Base-by-base conservation (phyloP, 2,329 filamentous ascomycete genomes). In the Beauveria sp. region DNA sequence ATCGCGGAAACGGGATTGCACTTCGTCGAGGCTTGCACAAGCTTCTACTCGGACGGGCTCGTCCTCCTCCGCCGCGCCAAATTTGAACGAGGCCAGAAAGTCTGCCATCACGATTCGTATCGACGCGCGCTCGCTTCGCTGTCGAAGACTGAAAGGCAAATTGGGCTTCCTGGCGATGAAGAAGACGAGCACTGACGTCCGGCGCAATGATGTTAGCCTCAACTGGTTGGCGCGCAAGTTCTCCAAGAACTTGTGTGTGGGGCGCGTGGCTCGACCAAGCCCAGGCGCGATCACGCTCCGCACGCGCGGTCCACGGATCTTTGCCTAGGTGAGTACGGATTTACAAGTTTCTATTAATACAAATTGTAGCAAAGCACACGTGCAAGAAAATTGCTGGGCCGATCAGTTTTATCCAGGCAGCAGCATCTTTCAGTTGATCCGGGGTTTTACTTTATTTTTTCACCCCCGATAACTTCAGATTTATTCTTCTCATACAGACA, bases 1-100 rank as follows among this genome's bases (percentile, higher is more conserved):
- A 8, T 69, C 67, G 43, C 73, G 74, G 26, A 86, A 70, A n/a
- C 76, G 76, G 24, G 66, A 65, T 64, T 79, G 75, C 7, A 86
- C 70, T 31, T 85, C 80, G 20, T 79, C 76, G 50, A 73, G 62
- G 18, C 74, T 74, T 42, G 65, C 64, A 67, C 73, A 76, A 40
- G 68, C 64, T 46, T 64, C 62, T 31, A 68, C 64, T 31, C 64
- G 65, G 24, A 68, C 64, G 22, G 64, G 62, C n/a, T 66, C 64
- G 8, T 65, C 64, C 6, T 65, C 43, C 12, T 65, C 62, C 38
- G 69, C 67, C 53, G 64, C 62, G 26, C 57, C 68, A 49, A 76
- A 67, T 52, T 70, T 69, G 66, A 76, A 73, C 66, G 72, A 74
- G 55, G 72, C 70, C 7, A 76, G 71, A 59, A 76, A 76, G 67